Base-by-base conservation (phyloP, 148 eudicot species). In the Fallopia convolvulus region DNA sequence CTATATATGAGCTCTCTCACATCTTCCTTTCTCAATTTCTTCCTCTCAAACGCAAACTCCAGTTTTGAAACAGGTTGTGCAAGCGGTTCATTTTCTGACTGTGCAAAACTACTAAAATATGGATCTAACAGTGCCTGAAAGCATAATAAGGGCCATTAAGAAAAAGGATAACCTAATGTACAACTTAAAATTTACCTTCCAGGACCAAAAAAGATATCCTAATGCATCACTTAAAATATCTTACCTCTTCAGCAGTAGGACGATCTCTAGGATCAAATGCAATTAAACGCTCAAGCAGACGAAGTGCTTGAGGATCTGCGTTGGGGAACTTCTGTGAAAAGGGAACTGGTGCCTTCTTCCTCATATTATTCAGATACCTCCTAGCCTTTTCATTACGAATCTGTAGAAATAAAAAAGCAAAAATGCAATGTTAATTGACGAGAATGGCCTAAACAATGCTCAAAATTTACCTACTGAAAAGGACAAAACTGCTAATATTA, bases 221-320 rank as follows among this genome's bases (percentile, higher is more conserved):
- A 20, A 71, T 44, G 50, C 8, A 72, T 40, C 6, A 36, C 39
- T 36, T 72, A 21, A 50, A 40, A 36, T 36, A 13, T 44, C 30
- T 75, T 65, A 95, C 88, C 88, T 89, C 91, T 87, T 91, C 97
- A 72, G 99, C 99, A 65, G 91, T 82, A 60, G 88, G 86, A 36
- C 99, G 99, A 76, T 92, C 90, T 86, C 81, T 87, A 74, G 97
- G 97, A 86, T 95, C 99, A 91, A 95, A 95, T 60, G 97, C 99
- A 80, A 95, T 89, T 84, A 95, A 87, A 74, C 94, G 93, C 81
- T 91, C 89, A 53, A 95, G 88, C 60, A 95, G 88, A 75, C 90
- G 87, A 82, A 95, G 97, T 78, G 97, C 99, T 82, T 89, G 63
- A 66, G 99, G 99, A 84, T 95, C 97, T 23, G 83, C 85, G 79